Evolutionary conservation across 306 rosid species (phyloP), one percentile per base, ranked within the genome.

Genomic region (Fagus crenata): DNA sequence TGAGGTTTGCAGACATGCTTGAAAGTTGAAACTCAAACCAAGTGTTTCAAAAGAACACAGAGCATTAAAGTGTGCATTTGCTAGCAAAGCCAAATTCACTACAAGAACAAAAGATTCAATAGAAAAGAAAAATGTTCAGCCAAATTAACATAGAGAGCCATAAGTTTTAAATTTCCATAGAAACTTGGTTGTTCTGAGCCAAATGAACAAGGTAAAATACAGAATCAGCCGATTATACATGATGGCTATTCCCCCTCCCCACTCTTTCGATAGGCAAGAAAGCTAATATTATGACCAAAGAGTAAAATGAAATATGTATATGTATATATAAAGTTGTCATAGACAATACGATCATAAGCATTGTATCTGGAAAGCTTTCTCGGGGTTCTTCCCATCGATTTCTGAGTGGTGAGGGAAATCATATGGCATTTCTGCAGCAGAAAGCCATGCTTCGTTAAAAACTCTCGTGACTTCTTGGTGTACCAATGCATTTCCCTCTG

Each of bases 391-490:
- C 49, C 49, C 76, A 80, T 92, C 96, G 74, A 95, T 88, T 68
- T 83, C 28, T 3, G 92, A 87, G 87, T 89, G 97, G 73, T 88
- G 93, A 76, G 99, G 97, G 82, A 92, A 95, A 85, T 95, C 99
- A 37, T 37, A 70, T 71, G 97, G 97, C 97, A 92, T 80, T 76
- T 81, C 86, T 18, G 55, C 85, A 67, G 96, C 84, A 59, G 87
- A 81, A 80, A 90, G 76, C 84, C 87, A 82, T 28, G 82, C 74
- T 84, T 72, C 84, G 2, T 35, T 51, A 63, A 88, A 78, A 7
- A 80, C 88, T 72, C 73, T 82, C 17, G 74, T 61, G 11, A 86
- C 82, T 82, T 88, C 85, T 77, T 82, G 77, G 81, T 79, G 77
- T 65, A 91, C 84, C 56, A 87, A 83, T 28, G 75, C 86, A 77